A percentile compares a stretch with the other conserved stretches of the same genome.
Evolutionary conservation across 306 rosid species (phyloP).

Genomic region (Trifolium repens): DNA sequence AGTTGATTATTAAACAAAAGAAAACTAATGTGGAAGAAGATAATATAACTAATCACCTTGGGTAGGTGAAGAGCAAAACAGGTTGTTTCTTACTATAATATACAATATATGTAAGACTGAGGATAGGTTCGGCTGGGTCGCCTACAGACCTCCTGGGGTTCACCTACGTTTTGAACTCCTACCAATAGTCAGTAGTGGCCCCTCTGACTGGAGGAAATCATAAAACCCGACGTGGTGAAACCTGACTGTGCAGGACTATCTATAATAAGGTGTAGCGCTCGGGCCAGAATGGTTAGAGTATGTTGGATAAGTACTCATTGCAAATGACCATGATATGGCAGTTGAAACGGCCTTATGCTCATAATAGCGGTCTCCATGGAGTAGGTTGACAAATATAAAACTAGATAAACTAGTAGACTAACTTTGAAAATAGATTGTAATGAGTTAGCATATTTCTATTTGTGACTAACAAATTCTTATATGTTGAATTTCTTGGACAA

Average conservation of each 20-base stretch:
- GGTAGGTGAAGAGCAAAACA: background rate
- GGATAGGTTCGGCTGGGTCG: background rate
- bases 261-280: no score
- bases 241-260: no score
- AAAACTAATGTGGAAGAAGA: no score
- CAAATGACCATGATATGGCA: background rate
- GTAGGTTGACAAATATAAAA: background rate
- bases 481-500: no score
- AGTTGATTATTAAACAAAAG: no score
- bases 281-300: no score
- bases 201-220: background rate
- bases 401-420: no score
- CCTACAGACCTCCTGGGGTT: background rate
- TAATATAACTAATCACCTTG: background rate
- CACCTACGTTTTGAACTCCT: background rate
- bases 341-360: background rate
- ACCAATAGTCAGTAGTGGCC: background rate
- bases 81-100: background rate
- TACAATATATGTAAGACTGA: background rate
- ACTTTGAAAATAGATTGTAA: no score
- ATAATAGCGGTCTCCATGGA: background rate
- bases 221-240: background rate
- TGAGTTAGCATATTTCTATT: no score
- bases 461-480: no score
- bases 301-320: no score